A percentile compares a stretch with the other conserved stretches of the same genome.
Conservation (phyloP, 2,329 filamentous ascomycete species). For the Penicillium fuscoglaucum region DNA sequence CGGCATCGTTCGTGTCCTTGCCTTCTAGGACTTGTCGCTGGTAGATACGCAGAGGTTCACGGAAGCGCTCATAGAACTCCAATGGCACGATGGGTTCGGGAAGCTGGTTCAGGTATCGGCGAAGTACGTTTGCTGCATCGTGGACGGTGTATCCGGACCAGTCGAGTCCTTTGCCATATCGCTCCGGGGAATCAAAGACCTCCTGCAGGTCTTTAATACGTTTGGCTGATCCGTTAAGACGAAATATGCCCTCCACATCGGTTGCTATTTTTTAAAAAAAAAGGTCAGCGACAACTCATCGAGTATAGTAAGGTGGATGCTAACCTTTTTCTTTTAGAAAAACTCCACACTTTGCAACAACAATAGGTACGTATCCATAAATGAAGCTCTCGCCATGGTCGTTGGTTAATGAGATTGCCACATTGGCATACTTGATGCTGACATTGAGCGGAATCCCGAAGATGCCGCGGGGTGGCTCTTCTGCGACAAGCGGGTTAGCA, state of each 20-base stretch:
- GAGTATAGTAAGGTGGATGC: slow-evolving; percentile 36
- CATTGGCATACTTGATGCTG: slow-evolving; percentile 96
- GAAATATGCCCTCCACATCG: slow-evolving; percentile 93
- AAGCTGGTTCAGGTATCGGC: slow-evolving; percentile 92
- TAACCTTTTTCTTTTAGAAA: slow-evolving; percentile 96
- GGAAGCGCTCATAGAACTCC: slow-evolving; percentile 88
- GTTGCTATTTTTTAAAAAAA: slow-evolving; percentile 63
- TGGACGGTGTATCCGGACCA: slow-evolving; percentile 99
- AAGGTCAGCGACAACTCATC: slow-evolving; percentile 26
- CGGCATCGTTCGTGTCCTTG: slow-evolving; percentile 67
- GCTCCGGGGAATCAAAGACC: slow-evolving; percentile 88
- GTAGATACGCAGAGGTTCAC: slow-evolving; percentile 73
- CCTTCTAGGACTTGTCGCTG: slow-evolving; percentile 70
- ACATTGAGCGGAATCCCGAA: slow-evolving; percentile 91
- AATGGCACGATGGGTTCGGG: slow-evolving; percentile 96
- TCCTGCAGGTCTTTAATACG: slow-evolving; percentile 94
- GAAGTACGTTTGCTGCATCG: slow-evolving; percentile 93
- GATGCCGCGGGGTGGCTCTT: slow-evolving; percentile 65
- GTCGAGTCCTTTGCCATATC: slow-evolving; percentile 93
- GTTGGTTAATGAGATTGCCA: slow-evolving; percentile 93
- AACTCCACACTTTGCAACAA: slow-evolving; percentile 96
- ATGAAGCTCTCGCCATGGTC: slow-evolving; percentile 93
- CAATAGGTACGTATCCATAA: slow-evolving; percentile 97
- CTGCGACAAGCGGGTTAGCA: slow-evolving; percentile 15
- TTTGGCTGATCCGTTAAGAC: slow-evolving; percentile 92